Conservation (phyloP, 2,329 filamentous ascomycete species). For the Neopestalotiopsis sp. region DNA sequence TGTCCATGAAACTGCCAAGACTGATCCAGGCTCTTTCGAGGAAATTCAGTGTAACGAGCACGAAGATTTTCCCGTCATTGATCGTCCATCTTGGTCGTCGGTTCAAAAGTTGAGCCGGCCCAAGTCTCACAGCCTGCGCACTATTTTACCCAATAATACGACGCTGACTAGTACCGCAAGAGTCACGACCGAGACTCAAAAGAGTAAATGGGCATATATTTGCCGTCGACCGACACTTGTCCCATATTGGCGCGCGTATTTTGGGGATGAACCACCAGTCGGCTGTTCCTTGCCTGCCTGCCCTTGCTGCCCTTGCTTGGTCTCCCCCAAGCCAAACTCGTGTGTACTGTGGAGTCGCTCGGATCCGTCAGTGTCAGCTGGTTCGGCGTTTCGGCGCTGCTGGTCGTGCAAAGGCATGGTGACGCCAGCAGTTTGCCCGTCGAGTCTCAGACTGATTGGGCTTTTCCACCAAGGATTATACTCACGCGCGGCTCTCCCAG, state of each 20-base stretch:
- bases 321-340: too few species aligned
- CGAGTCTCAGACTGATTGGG: slow-evolving; percentile 11
- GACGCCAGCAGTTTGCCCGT: neutral
- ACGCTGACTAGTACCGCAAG: neutral
- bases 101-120: neutral
- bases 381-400: neutral
- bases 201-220: neutral
- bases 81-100: neutral
- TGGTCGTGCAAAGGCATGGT: neutral
- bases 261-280: neutral
- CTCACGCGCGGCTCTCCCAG: neutral
- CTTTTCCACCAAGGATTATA: slow-evolving; percentile 2
- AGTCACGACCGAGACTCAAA: neutral
- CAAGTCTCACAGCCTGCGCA: neutral
- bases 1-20: slow-evolving; percentile 1
- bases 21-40: neutral
- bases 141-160: neutral
- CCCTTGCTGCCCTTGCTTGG: too few species aligned
- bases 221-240: neutral
- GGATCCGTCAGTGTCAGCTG: neutral
- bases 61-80: neutral
- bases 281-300: neutral
- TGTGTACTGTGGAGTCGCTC: neutral
- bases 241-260: neutral
- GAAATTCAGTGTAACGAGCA: neutral